phyloP scores from a whole-genome alignment of 768 basidiomycete species.

The Xerocomus brunneocitrinus region DNA sequence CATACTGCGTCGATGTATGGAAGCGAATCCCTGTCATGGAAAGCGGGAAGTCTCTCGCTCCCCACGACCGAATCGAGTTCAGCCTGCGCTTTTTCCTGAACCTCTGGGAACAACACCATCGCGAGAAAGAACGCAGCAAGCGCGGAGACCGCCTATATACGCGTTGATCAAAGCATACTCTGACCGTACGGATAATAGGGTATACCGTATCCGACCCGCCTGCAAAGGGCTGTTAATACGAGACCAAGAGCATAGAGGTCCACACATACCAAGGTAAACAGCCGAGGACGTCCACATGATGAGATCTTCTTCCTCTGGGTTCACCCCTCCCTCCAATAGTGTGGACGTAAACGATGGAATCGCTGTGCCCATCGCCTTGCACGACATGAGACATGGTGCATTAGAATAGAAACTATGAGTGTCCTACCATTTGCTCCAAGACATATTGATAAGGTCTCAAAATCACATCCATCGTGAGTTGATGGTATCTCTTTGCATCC shows the following conservation, averaged over 20 bases:
- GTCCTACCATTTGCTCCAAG: slow-evolving; percentile 42
- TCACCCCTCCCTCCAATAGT: slow-evolving; percentile 10
- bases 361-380: slow-evolving; percentile 16
- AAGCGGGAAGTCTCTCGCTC: slow-evolving; percentile 15
- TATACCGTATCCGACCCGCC: slow-evolving; percentile 44
- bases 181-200: slow-evolving; percentile 32
- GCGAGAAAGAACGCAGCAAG: slow-evolving; percentile 23
- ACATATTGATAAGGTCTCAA: slow-evolving; percentile 43
- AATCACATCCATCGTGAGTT: slow-evolving; percentile 34
- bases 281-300: slow-evolving; percentile 17
- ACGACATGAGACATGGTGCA: background rate
- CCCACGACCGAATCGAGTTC: slow-evolving; percentile 26
- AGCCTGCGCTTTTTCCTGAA: slow-evolving; percentile 21
- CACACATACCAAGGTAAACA: slow-evolving; percentile 9
- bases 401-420: background rate
- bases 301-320: slow-evolving; percentile 14
- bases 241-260: background rate
- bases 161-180: slow-evolving; percentile 8
- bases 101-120: slow-evolving; percentile 21
- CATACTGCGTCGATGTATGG: slow-evolving; percentile 24
- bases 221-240: background rate
- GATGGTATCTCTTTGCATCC: slow-evolving; percentile 23
- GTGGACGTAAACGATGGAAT: slow-evolving; percentile 17
- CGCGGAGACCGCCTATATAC: slow-evolving; percentile 13
- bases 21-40: slow-evolving; percentile 19